Evolutionary conservation across 495 filamentous ascomycete genomes (phyloP).

Genomic region (Penicillium cataractarum): DNA sequence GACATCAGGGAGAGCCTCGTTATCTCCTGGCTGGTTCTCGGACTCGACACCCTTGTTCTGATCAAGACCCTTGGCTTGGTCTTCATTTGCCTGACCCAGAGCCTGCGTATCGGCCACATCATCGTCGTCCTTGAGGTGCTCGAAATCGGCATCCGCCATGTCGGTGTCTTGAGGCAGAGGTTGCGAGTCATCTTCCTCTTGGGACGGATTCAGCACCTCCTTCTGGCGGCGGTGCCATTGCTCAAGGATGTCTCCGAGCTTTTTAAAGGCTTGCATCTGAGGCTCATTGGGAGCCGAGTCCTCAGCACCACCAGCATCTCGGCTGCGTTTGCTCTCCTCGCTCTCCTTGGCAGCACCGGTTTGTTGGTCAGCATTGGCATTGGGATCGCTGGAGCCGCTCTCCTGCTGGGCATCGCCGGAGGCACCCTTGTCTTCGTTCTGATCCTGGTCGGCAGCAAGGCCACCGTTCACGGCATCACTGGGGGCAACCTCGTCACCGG

Average conservation of each 20-base stretch:
- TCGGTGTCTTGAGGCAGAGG: constrained; percentile 60
- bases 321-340: constrained; percentile 48
- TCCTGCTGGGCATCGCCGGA: constrained; percentile 67
- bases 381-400: constrained; percentile 49
- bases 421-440: constrained; percentile 65
- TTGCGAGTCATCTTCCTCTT: constrained; percentile 62
- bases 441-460: constrained; percentile 48
- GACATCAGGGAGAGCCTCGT: constrained; percentile 62
- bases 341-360: constrained; percentile 48
- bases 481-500: constrained; percentile 54
- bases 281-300: constrained; percentile 55
- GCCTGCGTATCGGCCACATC: constrained; percentile 84
- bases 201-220: constrained; percentile 71
- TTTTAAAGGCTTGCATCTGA: constrained; percentile 73
- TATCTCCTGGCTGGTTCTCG: constrained; percentile 58
- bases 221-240: constrained; percentile 84
- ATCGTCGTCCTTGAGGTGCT: constrained; percentile 85
- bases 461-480: constrained; percentile 51
- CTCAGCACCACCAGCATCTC: constrained; percentile 46
- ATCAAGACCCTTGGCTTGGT: constrained; percentile 80
- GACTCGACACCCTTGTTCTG: constrained; percentile 82
- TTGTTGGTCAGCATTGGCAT: constrained; percentile 47
- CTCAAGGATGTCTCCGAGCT: constrained; percentile 91
- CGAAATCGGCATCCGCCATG: constrained; percentile 76
- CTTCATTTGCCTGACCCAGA: constrained; percentile 82